Evolutionary conservation across 2,329 filamentous ascomycete species (phyloP).

Genomic region (Rhinocladiella similis): DNA sequence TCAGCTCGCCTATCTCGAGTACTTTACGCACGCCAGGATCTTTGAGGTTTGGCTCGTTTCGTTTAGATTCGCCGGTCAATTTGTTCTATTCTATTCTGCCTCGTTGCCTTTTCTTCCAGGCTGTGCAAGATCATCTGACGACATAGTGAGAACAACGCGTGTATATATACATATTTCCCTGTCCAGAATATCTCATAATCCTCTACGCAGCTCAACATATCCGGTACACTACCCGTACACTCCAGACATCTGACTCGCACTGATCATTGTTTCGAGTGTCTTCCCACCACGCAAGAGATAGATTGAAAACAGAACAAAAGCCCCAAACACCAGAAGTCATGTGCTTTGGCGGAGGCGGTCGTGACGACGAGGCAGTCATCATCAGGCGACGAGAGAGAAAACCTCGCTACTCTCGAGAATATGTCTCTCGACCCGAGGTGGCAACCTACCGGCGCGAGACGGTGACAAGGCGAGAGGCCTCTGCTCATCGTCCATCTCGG

Average conservation of each 20-base stretch:
- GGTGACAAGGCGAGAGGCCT: constrained; percentile 22
- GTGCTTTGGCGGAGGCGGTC: constrained; percentile 24
- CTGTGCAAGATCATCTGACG: background rate
- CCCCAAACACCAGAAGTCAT: constrained; percentile 11
- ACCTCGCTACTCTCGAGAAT: constrained; percentile 23
- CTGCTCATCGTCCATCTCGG: constrained; percentile 16
- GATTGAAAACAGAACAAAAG: no score
- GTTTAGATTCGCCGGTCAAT: background rate
- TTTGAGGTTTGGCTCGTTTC: no score
- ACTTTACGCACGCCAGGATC: no score
- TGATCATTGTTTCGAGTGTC: no score
- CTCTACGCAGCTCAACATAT: no score
- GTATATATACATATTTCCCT: background rate
- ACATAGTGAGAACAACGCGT: background rate
- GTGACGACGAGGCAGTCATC: constrained; percentile 19
- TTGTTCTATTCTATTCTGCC: background rate
- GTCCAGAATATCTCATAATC: no score
- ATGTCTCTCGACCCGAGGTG: constrained; percentile 25
- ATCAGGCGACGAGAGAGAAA: constrained; percentile 18
- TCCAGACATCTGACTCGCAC: no score
- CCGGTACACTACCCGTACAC: background rate
- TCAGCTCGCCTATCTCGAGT: background rate
- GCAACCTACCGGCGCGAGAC: constrained; percentile 22
- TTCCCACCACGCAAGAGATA: no score
- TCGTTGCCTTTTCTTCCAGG: background rate